These are phyloP conservation scores for Spizellomyces punctatus DNA, from an alignment of 192 early-diverging fungal genomes.

Conservation along the genomic window DNA sequence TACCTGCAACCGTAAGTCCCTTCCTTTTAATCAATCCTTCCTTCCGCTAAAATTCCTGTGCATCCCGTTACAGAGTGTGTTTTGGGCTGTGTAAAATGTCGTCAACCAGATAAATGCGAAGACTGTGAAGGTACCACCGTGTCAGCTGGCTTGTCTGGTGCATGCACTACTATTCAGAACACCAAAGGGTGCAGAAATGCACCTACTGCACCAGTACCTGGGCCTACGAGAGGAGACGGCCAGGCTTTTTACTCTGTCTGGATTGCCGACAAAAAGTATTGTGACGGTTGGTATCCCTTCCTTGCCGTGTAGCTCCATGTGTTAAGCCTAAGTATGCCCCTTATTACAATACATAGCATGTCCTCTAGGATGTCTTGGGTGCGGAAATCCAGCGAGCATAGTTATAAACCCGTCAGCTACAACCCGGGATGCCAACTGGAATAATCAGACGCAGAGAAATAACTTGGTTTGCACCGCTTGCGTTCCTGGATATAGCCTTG, in stretches of 20 bases:
- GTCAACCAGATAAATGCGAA: background rate
- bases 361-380: no score
- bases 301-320: background rate
- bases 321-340: no score
- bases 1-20: background rate
- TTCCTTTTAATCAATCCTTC: background rate
- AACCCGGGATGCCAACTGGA: background rate
- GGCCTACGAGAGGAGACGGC: background rate
- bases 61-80: background rate
- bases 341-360: no score
- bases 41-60: background rate
- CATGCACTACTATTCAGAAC: background rate
- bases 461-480: slow-evolving; percentile 8
- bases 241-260: background rate
- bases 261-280: slow-evolving; percentile 20
- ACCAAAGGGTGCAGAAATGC: background rate
- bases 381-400: no score
- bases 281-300: slow-evolving; percentile 9
- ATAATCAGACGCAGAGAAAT: background rate
- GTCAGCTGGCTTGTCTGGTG: background rate
- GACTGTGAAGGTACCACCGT: background rate
- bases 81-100: background rate
- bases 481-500: slow-evolving; percentile 6
- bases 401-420: no score
- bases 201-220: background rate